A percentile compares a stretch with the other conserved stretches of the same genome.
Evolutionary conservation across 768 basidiomycete species (phyloP).

Genomic region (Pleurotus eryngii): DNA sequence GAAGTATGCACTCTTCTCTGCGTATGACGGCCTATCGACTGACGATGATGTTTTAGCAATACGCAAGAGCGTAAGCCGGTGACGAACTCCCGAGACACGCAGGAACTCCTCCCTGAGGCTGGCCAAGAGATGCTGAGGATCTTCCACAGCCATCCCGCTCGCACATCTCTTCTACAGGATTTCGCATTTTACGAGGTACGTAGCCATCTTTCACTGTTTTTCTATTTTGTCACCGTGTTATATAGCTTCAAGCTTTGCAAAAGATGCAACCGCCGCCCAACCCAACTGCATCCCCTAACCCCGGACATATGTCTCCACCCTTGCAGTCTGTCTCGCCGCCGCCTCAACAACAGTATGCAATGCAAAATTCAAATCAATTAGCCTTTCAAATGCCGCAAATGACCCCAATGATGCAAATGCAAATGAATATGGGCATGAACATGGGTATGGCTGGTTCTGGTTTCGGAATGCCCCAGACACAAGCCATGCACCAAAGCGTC

Average conservation of each 20-base stretch:
- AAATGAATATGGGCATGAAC: constrained; percentile 44
- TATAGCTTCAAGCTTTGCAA: constrained; percentile 81
- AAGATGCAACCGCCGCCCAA: constrained; percentile 48
- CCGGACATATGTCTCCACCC: constrained; percentile 34
- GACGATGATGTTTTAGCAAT: constrained; percentile 55
- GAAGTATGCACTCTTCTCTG: constrained; percentile 46
- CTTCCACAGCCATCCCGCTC: constrained; percentile 88
- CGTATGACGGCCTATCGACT: neutral
- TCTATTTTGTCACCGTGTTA: neutral
- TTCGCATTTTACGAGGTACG: constrained; percentile 88
- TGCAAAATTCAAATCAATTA: constrained; percentile 48
- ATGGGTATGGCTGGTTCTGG: constrained; percentile 52
- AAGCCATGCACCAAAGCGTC: constrained; percentile 83
- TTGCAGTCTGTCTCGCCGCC: constrained; percentile 35
- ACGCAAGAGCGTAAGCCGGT: constrained; percentile 98
- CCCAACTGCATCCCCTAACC: constrained; percentile 28
- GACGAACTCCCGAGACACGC: constrained; percentile 96
- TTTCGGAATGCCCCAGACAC: constrained; percentile 53
- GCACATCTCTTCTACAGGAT: constrained; percentile 91
- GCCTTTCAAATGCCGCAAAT: constrained; percentile 58
- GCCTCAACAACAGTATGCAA: constrained; percentile 38
- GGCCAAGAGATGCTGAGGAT: constrained; percentile 97
- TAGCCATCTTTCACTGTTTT: neutral
- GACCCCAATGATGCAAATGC: constrained; percentile 61
- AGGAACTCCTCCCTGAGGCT: constrained; percentile 93